Evolutionary conservation across 2,329 filamentous ascomycete genomes (phyloP), one percentile per base, ranked within the genome.

Genomic region (Beauveria scarabaeidicola): DNA sequence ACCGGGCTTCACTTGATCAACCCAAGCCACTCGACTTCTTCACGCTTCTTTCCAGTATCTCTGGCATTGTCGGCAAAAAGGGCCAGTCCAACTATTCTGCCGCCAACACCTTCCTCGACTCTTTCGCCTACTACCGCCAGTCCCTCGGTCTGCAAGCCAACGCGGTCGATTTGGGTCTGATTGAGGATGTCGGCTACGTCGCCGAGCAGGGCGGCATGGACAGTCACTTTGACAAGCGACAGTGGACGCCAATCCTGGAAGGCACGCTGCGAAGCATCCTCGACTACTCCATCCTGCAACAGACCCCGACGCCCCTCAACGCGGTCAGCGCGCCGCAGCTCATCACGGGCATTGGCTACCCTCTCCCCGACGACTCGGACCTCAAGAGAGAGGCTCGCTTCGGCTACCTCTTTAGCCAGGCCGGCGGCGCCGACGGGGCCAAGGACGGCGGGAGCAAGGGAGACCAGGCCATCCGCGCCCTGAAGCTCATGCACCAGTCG

Each of bases 91-190:
- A 73, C 62, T 78, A 78, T 62, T 64, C 67, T 5, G 70, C 74
- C 1, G 74, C 67, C n/a, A 77, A 76, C 62, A 67, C 68, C n/a
- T 78, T 71, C 63, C 64, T 74, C 57, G 70, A 75, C 44, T 66
- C 69, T 2, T 69, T 77, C 32, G 70, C 68, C 17, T 67, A 69
- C 11, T 72, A 72, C 50, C 70, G 75, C 11, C 66, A 68, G 15
- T 46, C 55, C 0, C 64, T 62, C 9, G 61, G 58, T 15, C 41
- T 62, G 23, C 50, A 27, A 10, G 51, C 48, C 17, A 68, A 70
- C 0, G 62, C 65, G 15, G 68, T 78, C 6, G 69, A 78, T 59
- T 66, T 78, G 10, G 64, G 64, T 9, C 63, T 61, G 3, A 66
- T 77, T n/a, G 67, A 70, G 5, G 74, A 70, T 13, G 66, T 72